Conservation (phyloP, 208 protist species). For the Tetramitus jugosus region DNA sequence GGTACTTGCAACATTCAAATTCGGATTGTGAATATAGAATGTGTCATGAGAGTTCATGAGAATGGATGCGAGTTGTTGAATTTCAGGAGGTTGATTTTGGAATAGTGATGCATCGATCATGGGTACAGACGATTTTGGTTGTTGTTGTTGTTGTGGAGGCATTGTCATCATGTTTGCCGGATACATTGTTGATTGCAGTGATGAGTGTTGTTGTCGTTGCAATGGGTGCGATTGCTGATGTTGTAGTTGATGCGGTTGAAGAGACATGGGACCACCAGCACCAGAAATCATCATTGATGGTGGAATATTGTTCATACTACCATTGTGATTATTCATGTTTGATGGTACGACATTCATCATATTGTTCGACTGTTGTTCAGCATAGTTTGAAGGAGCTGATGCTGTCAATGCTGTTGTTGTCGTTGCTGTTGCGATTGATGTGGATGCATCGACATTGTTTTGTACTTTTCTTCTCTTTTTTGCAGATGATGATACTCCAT, state of each 20-base stretch:
- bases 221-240: no score
- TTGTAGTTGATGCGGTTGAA: not conserved
- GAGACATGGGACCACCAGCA: no score
- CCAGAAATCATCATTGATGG: no score
- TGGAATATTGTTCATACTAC: not conserved
- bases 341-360: no score
- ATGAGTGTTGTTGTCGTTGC: no score
- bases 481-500: not conserved
- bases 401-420: no score
- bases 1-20: no score
- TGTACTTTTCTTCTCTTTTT: no score
- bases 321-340: not conserved
- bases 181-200: no score
- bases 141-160: not conserved
- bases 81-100: slow-evolving; percentile 10
- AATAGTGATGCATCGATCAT: not conserved
- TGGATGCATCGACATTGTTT: not conserved
- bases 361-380: not conserved
- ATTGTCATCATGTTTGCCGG: not conserved
- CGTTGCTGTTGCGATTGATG: not conserved
- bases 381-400: not conserved
- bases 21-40: not conserved
- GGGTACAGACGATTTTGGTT: not conserved
- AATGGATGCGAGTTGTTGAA: slow-evolving; percentile 13
- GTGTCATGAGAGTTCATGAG: not conserved